These are phyloP conservation scores for Gastrodia elata DNA, from an alignment of 106 monocot genomes.

Conservation along the genomic window DNA sequence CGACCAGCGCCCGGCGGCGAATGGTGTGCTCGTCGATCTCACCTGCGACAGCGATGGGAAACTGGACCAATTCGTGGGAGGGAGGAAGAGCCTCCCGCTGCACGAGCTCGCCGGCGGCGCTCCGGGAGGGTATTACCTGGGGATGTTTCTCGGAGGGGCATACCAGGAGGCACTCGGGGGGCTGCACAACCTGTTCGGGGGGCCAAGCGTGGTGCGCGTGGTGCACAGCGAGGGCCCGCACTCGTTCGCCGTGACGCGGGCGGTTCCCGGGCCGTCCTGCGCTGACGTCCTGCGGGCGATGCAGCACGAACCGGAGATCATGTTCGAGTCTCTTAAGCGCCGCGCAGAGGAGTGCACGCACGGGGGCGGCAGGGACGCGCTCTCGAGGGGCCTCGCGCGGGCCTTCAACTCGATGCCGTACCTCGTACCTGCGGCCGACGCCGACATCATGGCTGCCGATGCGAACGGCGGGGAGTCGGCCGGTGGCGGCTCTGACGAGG, in stretches of 20 bases:
- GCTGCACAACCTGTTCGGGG: slow-evolving; percentile 90
- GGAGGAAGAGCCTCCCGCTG: slow-evolving; percentile 48
- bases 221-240: slow-evolving; percentile 79
- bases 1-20: slow-evolving; percentile 45
- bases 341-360: slow-evolving; percentile 38
- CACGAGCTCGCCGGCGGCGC: slow-evolving; percentile 36
- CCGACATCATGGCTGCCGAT: slow-evolving; percentile 6
- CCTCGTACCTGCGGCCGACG: slow-evolving; percentile 20
- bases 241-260: slow-evolving; percentile 75
- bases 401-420: slow-evolving; percentile 88
- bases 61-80: slow-evolving; percentile 68
- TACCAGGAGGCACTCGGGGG: slow-evolving; percentile 99
- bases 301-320: slow-evolving; percentile 94
- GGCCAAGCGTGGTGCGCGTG: slow-evolving; percentile 90
- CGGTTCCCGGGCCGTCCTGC: slow-evolving; percentile 59
- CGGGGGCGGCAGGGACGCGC: slow-evolving; percentile 6
- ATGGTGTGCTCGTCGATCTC: slow-evolving; percentile 68
- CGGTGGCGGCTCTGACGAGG: slow-evolving; percentile 18
- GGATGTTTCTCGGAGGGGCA: slow-evolving; percentile 96
- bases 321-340: slow-evolving; percentile 73
- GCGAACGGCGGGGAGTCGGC: neutral
- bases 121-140: slow-evolving; percentile 59
- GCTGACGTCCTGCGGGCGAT: slow-evolving; percentile 79
- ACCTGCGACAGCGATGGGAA: slow-evolving; percentile 98
- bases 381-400: slow-evolving; percentile 25